Evolutionary conservation across 768 basidiomycete species (phyloP), one percentile per base, ranked within the genome.

Genomic region (Termitomyces sp.): DNA sequence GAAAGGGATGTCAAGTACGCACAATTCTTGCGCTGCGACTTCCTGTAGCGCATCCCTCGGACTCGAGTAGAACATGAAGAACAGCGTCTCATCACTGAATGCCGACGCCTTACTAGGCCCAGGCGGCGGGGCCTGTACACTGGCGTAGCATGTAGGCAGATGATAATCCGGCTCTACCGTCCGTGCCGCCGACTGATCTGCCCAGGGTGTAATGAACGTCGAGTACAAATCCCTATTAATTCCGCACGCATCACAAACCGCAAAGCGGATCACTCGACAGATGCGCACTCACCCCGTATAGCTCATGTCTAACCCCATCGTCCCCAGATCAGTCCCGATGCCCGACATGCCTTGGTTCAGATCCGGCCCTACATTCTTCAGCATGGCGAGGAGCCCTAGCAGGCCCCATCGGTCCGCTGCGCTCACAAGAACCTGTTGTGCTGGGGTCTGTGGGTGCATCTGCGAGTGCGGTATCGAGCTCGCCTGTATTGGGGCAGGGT

Each of bases 61-160:
- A 72, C 85, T 87, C 56, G 92, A 86, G 75, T 98, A 98, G 80
- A 98, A 98, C 85, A 96, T 94, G 81, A 92, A 96, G 74, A 98
- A 97, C 28, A 98, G 76, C 16, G 95, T 97, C 73, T 98, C 95
- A 71, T 98, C 95, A 71, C 88, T 90, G 74, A 98, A 96, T 51
- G 87, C 84, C 1, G 82, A 80, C 18, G 87, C 89, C 75, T 94
- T 94, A 61, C 69, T 78, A 53, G 90, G 87, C 4, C 90, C 90
- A 37, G 91, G 89, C 47, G 93, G 86, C 37, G 88, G 86, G 34
- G 95, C 87, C 64, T 91, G 88, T 49, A 97, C 94, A 71, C 88
- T 94, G 60, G 76, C 71, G 65, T 98, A 98, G 74, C 94, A 97
- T 29, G 84, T 77, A 41, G 95, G 95, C 49, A 95, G 82, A 65